phyloP scores from a whole-genome alignment of 192 early-diverging fungal species.

The Backusella mclennaniae region DNA sequence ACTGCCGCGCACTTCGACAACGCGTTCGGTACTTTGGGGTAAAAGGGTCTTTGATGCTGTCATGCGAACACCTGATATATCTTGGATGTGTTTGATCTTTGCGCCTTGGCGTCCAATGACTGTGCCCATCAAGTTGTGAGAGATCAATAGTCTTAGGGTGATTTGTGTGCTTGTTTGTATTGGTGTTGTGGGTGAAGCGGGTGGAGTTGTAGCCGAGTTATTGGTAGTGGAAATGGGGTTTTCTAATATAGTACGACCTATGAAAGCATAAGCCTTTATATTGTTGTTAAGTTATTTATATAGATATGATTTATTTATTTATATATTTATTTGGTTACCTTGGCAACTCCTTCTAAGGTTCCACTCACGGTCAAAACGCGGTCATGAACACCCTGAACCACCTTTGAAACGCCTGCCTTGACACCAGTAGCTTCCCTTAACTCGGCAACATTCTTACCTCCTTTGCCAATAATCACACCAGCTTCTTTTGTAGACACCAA shows the following conservation, averaged over 20 bases:
- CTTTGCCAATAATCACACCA: conserved; percentile 72
- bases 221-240: conserved; percentile 57
- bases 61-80: conserved; percentile 82
- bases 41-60: conserved; percentile 89
- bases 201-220: background rate
- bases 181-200: conserved; percentile 42
- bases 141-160: conserved; percentile 85
- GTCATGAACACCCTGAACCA: conserved; percentile 84
- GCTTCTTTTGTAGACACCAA: conserved; percentile 93
- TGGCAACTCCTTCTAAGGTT: conserved; percentile 68
- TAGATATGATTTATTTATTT: background rate
- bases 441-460: conserved; percentile 85
- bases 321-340: conserved; percentile 35
- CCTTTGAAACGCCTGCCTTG: conserved; percentile 91
- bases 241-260: conserved; percentile 74
- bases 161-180: conserved; percentile 44
- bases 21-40: conserved; percentile 90
- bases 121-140: conserved; percentile 86
- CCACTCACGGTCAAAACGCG: conserved; percentile 78
- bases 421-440: conserved; percentile 84
- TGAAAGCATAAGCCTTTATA: conserved; percentile 77
- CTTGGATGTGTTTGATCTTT: conserved; percentile 97
- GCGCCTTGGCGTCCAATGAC: conserved; percentile 92
- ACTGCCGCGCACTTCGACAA: conserved; percentile 84
- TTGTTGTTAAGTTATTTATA: background rate